Conservation (phyloP, 2,329 filamentous ascomycete genomes). For the Teratosphaeriaceae sp. region DNA sequence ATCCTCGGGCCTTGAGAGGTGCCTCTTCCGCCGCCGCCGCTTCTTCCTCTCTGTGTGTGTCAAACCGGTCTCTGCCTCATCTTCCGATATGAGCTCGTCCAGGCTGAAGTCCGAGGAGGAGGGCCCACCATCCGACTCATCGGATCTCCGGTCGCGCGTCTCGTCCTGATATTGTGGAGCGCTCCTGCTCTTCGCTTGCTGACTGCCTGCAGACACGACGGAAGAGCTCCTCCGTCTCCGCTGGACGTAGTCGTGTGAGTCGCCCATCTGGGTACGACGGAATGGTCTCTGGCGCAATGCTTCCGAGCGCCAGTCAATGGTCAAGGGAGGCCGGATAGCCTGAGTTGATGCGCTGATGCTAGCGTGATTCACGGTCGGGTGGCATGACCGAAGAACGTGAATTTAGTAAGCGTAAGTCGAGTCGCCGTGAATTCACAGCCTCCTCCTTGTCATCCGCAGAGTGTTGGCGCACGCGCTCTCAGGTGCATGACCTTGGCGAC, state of each 20-base stretch:
- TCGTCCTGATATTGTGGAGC: not conserved
- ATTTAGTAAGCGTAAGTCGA: too few species aligned
- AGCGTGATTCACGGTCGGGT: too few species aligned
- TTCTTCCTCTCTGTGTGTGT: constrained; percentile 60
- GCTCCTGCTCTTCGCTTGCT: not conserved
- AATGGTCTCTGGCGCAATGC: too few species aligned
- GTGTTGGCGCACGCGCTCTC: not conserved
- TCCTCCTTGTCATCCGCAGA: not conserved
- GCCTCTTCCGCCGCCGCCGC: constrained; percentile 56
- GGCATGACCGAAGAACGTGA: too few species aligned
- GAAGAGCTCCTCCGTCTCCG: constrained; percentile 13
- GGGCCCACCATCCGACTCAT: constrained; percentile 9
- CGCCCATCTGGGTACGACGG: constrained; percentile 1
- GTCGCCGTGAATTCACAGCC: not conserved
- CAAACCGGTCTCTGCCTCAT: constrained; percentile 86
- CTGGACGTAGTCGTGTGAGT: constrained; percentile 2
- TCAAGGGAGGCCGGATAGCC: too few species aligned
- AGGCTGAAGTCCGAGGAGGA: constrained; percentile 50
- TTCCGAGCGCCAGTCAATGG: not conserved
- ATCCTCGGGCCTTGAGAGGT: constrained; percentile 63
- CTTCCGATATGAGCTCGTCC: constrained; percentile 53
- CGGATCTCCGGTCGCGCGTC: constrained; percentile 4
- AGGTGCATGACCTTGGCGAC: too few species aligned
- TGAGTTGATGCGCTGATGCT: too few species aligned
- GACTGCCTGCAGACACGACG: constrained; percentile 7